Conservation (phyloP, 805 yeast species). For the Candida multigemmis region DNA sequence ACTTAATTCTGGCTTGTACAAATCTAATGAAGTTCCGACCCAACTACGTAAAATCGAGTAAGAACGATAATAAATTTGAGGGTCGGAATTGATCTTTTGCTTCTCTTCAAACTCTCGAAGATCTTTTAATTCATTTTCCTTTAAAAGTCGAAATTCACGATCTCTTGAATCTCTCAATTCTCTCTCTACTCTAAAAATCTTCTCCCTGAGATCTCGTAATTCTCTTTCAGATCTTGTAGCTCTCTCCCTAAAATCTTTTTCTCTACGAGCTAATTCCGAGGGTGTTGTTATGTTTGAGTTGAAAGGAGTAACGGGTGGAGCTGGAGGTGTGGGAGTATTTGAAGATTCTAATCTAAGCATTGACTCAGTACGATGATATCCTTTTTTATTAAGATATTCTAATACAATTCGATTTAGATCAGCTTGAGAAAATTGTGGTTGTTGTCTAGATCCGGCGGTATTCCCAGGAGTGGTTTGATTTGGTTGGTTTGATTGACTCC, state of each 20-base stretch:
- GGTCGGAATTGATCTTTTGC: conserved; percentile 42
- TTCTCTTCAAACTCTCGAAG: conserved; percentile 34
- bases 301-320: conserved; percentile 40
- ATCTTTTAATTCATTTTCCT: conserved; percentile 30
- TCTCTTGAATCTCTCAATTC: conserved; percentile 32
- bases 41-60: conserved; percentile 75
- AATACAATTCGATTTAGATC: conserved; percentile 88
- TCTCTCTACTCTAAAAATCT: conserved; percentile 21
- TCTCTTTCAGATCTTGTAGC: conserved; percentile 20
- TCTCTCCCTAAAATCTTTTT: conserved; percentile 18
- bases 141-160: conserved; percentile 24
- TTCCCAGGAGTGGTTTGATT: conserved; percentile 3
- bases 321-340: conserved; percentile 45
- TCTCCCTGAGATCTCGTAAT: conserved; percentile 24
- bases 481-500: conserved; percentile 4
- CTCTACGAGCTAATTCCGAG: conserved; percentile 17
- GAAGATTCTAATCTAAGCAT: conserved; percentile 83
- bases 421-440: conserved; percentile 59
- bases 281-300: conserved; percentile 26
- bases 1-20: conserved; percentile 81
- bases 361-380: conserved; percentile 90
- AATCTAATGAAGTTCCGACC: conserved; percentile 86
- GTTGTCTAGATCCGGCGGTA: conserved; percentile 10
- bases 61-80: conserved; percentile 70
- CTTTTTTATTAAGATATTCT: conserved; percentile 88